Evolutionary conservation across 2,329 filamentous ascomycete genomes (phyloP), one percentile per base, ranked within the genome.

Genomic region (Aspergillus pseudoglaucus): DNA sequence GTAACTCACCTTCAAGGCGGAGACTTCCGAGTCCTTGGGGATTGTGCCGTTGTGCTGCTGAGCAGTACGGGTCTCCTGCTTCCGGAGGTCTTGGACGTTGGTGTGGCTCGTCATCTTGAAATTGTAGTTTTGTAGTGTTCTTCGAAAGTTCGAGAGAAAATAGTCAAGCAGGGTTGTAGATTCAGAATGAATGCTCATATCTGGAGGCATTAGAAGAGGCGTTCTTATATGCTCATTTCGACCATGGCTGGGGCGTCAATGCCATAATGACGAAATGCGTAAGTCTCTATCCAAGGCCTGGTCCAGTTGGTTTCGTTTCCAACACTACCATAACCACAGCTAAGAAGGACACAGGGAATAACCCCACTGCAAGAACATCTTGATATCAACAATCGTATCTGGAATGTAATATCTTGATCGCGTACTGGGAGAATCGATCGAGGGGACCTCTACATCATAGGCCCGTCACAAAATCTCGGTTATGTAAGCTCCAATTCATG

Each of bases 1-100:
- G n/a, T 4, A 4, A 22, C 58, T 47, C 57, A 76, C 75, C 68
- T 77, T 76, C 60, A 76, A 63, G 6, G 63, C 56, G 17, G 75
- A 72, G 22, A 72, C 56, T 40, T 75, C 64, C 2, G 73, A 75
- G 50, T 71, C 66, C 41, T 66, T 63, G 32, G 74, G 68, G n/a
- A 62, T 59, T 23, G 68, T 62, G 47, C 75, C 74, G 38, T 59
- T 62, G 52, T 73, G 66, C 32, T 59, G 62, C 20, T 63, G 62
- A 33, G 70, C 64, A 41, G 67, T 57, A 45, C 65, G 65, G 50
- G 72, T 69, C 58, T 78, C 72, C 3, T 63, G 50, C 63, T 76
- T 77, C 59, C 72, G 71, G 52, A 77, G 51, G 54, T 77, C 71
- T 59, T 78, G 70, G 51, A 65, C 65, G 51, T 75, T 78, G 40